Conservation (phyloP, 179 eudicot species). For the Amaranthus tricolor region DNA sequence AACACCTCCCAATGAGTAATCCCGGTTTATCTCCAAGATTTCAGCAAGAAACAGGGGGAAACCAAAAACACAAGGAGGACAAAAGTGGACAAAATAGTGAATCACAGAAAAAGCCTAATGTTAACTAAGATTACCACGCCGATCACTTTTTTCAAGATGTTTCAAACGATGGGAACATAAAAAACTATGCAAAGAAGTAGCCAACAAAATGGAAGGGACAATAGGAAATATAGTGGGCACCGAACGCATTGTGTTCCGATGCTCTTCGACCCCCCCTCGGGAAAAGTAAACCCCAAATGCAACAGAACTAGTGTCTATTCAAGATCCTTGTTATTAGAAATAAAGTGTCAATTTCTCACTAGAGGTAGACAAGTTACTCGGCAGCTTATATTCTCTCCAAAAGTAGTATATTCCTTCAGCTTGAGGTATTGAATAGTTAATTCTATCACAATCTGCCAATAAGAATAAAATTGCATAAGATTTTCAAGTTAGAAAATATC, state of each 20-base stretch:
- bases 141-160: constrained; percentile 74
- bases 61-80: constrained; percentile 1
- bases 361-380: not conserved
- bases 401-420: constrained; percentile 18
- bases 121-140: constrained; percentile 97
- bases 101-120: constrained; percentile 23
- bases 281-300: constrained; percentile 14
- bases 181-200: constrained; percentile 46
- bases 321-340: constrained; percentile 6
- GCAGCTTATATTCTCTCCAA: constrained; percentile 4
- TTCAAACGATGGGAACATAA: constrained; percentile 73
- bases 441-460: constrained; percentile 17
- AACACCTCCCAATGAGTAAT: constrained; percentile 15
- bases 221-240: constrained; percentile 50
- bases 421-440: not conserved
- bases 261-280: constrained; percentile 42
- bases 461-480: not conserved
- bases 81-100: constrained; percentile 1
- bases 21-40: constrained; percentile 7
- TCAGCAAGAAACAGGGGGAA: constrained; percentile 2
- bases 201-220: constrained; percentile 32
- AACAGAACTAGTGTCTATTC: constrained; percentile 21
- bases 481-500: not conserved
- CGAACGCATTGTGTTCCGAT: constrained; percentile 88
- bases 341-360: not conserved